These are phyloP conservation scores for Paramecium sexaurelia DNA, from an alignment of 73 alveolate genomes.

Conservation along the genomic window DNA sequence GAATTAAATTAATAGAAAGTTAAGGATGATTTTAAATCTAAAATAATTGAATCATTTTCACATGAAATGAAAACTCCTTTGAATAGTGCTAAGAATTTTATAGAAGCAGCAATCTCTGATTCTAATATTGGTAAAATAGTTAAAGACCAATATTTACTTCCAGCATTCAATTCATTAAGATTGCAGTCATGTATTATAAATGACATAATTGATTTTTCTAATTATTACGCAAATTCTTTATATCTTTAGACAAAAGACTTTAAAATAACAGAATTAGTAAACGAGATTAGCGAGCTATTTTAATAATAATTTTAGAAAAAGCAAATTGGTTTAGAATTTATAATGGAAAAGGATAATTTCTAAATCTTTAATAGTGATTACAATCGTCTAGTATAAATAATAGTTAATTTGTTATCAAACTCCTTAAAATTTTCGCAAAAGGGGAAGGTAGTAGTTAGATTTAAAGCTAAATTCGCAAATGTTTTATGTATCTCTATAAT, in stretches of 20 bases:
- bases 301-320: not conserved
- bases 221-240: not conserved
- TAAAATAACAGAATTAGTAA: not conserved
- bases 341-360: not conserved
- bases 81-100: constrained; percentile 1
- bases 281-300: not conserved
- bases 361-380: not conserved
- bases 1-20: not conserved
- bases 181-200: not conserved
- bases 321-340: not conserved
- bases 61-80: constrained; percentile 46
- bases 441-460: not conserved
- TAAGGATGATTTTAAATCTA: constrained; percentile 39
- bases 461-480: not conserved
- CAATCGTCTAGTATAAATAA: not conserved
- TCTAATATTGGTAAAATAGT: not conserved
- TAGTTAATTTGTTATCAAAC: not conserved
- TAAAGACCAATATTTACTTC: not conserved
- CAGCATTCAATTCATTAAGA: constrained; percentile 15
- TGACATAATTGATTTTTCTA: constrained; percentile 21
- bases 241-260: not conserved
- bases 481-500: not conserved
- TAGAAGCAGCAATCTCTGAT: not conserved
- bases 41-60: constrained; percentile 17
- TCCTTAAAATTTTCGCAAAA: not conserved